A percentile compares a stretch with the other conserved stretches of the same genome.
phyloP scores from a whole-genome alignment of 179 eudicot genomes.

The Nepenthes alata region DNA sequence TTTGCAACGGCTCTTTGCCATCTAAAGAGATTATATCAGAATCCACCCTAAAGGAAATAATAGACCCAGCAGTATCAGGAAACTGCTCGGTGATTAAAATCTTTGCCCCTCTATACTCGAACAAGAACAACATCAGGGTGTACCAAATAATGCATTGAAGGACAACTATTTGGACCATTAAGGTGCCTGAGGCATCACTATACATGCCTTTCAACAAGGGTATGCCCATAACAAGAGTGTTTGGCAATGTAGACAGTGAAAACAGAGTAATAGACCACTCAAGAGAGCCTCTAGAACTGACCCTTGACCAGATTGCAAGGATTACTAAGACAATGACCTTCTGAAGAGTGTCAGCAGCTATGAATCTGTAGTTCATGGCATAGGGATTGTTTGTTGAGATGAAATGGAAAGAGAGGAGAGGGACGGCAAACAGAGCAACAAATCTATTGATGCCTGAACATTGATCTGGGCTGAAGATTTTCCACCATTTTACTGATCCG shows the following conservation, averaged over 20 bases:
- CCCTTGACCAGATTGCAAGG: slow-evolving; percentile 16
- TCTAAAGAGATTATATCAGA: slow-evolving; percentile 33
- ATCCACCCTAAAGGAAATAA: slow-evolving; percentile 30
- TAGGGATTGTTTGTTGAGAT: slow-evolving; percentile 27
- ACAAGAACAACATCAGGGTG: slow-evolving; percentile 17
- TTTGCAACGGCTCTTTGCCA: slow-evolving; percentile 34
- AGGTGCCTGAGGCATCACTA: slow-evolving; percentile 14
- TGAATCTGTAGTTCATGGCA: slow-evolving; percentile 25
- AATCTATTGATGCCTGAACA: slow-evolving; percentile 26
- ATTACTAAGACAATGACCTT: slow-evolving; percentile 18
- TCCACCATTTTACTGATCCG: slow-evolving; percentile 29
- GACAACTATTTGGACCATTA: slow-evolving; percentile 19
- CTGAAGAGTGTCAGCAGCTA: slow-evolving; percentile 27
- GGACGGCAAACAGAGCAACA: slow-evolving; percentile 24
- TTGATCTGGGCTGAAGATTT: slow-evolving; percentile 22
- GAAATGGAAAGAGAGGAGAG: slow-evolving; percentile 30
- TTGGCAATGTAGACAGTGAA: slow-evolving; percentile 27
- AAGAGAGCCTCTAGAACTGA: slow-evolving; percentile 15
- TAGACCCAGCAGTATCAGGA: slow-evolving; percentile 29
- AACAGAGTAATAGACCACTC: slow-evolving; percentile 31
- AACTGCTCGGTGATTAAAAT: slow-evolving; percentile 12
- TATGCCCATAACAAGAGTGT: slow-evolving; percentile 31
- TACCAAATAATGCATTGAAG: slow-evolving; percentile 21
- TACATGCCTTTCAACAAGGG: slow-evolving; percentile 29
- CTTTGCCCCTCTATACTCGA: slow-evolving; percentile 19